Evolutionary conservation across 129 eudicot genomes (phyloP).

Genomic region (Flaveria ramosissima): DNA sequence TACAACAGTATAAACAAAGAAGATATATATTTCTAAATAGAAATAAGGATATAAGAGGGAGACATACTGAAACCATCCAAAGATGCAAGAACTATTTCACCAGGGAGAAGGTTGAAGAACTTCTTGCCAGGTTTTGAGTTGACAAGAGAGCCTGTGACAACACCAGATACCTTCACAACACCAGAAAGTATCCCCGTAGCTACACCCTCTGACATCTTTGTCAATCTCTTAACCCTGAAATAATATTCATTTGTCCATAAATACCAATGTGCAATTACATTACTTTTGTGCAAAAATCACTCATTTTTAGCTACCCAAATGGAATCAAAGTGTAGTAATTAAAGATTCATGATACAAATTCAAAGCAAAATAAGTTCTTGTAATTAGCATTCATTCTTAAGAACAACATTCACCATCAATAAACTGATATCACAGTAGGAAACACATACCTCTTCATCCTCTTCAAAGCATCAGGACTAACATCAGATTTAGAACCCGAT

Average conservation of each 20-base stretch:
- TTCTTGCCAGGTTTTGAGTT: conserved; percentile 78
- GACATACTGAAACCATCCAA: conserved; percentile 88
- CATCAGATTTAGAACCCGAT: conserved; percentile 40
- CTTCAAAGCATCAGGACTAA: conserved; percentile 62
- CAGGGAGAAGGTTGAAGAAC: conserved; percentile 76
- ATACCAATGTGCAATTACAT: neutral
- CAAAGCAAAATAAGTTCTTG: neutral
- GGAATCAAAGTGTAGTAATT: neutral
- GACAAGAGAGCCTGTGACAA: conserved; percentile 61
- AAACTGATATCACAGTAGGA: neutral
- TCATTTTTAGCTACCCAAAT: neutral
- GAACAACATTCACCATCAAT: neutral
- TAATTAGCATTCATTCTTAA: neutral
- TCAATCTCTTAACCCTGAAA: conserved; percentile 68
- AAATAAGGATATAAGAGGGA: neutral
- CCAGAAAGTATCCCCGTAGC: conserved; percentile 88
- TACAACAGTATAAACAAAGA: neutral
- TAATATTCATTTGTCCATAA: conserved; percentile 8
- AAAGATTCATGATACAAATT: neutral
- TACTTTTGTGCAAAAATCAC: neutral
- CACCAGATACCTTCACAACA: conserved; percentile 79
- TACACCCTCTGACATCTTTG: conserved; percentile 79
- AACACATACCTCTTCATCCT: conserved; percentile 64
- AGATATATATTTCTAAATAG: neutral
- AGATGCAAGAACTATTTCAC: conserved; percentile 87